These are phyloP conservation scores for Leptodontidium sp. DNA, from an alignment of 2,329 filamentous ascomycete species.

Conservation along the genomic window DNA sequence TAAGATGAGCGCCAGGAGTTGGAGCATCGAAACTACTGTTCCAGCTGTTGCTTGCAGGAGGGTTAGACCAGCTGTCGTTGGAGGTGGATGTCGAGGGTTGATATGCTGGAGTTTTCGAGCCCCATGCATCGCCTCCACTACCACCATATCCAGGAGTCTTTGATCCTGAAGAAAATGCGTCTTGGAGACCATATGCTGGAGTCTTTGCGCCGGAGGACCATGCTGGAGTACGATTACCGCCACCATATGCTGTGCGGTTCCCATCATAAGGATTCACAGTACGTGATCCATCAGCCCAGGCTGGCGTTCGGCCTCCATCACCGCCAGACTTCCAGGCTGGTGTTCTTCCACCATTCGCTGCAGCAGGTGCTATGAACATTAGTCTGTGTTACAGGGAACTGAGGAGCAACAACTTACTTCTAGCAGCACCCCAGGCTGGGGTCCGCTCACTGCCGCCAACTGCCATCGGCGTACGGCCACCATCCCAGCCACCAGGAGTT, in stretches of 20 bases:
- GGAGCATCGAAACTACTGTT: conserved; percentile 69
- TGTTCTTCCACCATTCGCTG: conserved; percentile 64
- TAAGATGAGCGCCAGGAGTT: conserved; percentile 54
- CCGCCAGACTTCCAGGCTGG: conserved; percentile 69
- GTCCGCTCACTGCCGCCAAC: conserved; percentile 69
- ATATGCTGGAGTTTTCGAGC: conserved; percentile 73
- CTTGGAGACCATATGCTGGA: conserved; percentile 60
- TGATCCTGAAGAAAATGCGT: conserved; percentile 72
- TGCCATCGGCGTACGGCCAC: conserved; percentile 73
- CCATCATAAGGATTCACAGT: conserved; percentile 72
- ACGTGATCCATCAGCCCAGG: conserved; percentile 73
- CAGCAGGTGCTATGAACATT: conserved; percentile 57
- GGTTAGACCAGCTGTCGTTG: conserved; percentile 50
- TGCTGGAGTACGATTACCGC: conserved; percentile 74
- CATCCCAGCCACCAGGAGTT: conserved; percentile 64
- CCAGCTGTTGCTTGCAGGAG: conserved; percentile 20
- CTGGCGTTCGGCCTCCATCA: conserved; percentile 67
- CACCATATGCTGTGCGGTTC: conserved; percentile 76
- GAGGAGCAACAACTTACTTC: conserved; percentile 62
- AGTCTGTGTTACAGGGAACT: conserved; percentile 20
- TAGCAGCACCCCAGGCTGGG: conserved; percentile 74
- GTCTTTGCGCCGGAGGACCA: conserved; percentile 84
- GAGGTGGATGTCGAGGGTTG: conserved; percentile 73
- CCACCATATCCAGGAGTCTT: conserved; percentile 80
- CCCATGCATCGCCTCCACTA: conserved; percentile 66